phyloP scores from a whole-genome alignment of 2,329 filamentous ascomycete genomes.

The Diaporthe ilicicola region DNA sequence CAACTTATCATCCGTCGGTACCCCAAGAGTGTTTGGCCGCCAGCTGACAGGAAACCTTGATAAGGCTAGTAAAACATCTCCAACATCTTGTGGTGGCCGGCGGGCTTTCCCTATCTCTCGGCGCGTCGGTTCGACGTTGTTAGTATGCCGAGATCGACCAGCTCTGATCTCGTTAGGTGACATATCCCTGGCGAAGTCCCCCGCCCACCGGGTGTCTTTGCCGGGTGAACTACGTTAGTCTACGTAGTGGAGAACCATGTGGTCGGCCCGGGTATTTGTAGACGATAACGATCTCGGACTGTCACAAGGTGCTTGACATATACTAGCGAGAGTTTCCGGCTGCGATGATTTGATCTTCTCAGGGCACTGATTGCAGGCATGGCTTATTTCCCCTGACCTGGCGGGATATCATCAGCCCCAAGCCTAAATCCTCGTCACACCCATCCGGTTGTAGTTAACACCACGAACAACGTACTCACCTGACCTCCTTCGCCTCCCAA shows the following conservation, averaged over 20 bases:
- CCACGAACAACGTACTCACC: background rate
- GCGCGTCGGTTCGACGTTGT: background rate
- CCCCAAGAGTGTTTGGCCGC: background rate
- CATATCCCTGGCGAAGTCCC: background rate
- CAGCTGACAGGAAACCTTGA: background rate
- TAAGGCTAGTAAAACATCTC: background rate
- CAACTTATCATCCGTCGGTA: slow-evolving; percentile 2
- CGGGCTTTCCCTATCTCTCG: slow-evolving; percentile 16
- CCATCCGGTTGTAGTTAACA: background rate
- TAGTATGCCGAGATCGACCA: slow-evolving; percentile 2
- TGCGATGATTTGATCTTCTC: background rate
- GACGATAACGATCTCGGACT: slow-evolving; percentile 6
- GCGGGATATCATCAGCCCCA: background rate
- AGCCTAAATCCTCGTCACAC: background rate
- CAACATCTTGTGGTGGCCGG: background rate
- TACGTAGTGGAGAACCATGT: background rate
- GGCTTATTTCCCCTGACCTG: background rate
- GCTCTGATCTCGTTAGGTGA: background rate
- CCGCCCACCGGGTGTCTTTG: background rate
- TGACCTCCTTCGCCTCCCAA: background rate
- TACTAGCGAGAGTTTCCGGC: slow-evolving; percentile 3
- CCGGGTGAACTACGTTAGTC: background rate
- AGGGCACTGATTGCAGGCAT: background rate
- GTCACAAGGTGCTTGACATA: background rate
- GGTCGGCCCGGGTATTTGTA: background rate